These are phyloP conservation scores for Hirschfeldia incana DNA, from an alignment of 345 rosid genomes.

Conservation along the genomic window DNA sequence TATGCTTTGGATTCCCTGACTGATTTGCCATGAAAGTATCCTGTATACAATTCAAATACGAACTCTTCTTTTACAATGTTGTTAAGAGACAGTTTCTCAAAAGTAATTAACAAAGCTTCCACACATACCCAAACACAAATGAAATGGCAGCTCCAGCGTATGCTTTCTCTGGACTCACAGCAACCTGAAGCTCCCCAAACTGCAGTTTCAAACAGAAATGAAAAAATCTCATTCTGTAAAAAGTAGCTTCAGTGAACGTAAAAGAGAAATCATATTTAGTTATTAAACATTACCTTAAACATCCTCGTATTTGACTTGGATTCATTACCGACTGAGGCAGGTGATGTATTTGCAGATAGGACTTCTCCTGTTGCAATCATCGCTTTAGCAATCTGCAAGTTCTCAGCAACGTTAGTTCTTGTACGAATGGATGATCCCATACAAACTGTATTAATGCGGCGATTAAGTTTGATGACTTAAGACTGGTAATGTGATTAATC, in stretches of 20 bases:
- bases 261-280: not conserved
- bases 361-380: conserved; percentile 68
- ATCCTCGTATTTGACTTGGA: conserved; percentile 51
- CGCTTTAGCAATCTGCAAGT: conserved; percentile 72
- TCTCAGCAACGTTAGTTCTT: conserved; percentile 10
- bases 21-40: conserved; percentile 79
- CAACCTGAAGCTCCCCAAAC: conserved; percentile 97
- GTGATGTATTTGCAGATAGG: conserved; percentile 50
- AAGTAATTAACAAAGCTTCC: not conserved
- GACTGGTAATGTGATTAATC: too few species aligned
- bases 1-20: conserved; percentile 66
- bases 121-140: conserved; percentile 66
- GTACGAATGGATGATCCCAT: not conserved
- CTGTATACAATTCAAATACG: conserved; percentile 42
- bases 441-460: too few species aligned
- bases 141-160: conserved; percentile 71
- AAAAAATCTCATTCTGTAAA: too few species aligned
- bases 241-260: not conserved
- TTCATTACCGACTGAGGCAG: conserved; percentile 43
- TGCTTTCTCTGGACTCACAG: conserved; percentile 68
- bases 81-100: not conserved
- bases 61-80: not conserved
- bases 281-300: conserved; percentile 59
- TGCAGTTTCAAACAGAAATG: conserved; percentile 33
- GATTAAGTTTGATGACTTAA: too few species aligned